Base-by-base conservation (phyloP, 495 filamentous ascomycete species). In the Aspergillus coremiiformis region DNA sequence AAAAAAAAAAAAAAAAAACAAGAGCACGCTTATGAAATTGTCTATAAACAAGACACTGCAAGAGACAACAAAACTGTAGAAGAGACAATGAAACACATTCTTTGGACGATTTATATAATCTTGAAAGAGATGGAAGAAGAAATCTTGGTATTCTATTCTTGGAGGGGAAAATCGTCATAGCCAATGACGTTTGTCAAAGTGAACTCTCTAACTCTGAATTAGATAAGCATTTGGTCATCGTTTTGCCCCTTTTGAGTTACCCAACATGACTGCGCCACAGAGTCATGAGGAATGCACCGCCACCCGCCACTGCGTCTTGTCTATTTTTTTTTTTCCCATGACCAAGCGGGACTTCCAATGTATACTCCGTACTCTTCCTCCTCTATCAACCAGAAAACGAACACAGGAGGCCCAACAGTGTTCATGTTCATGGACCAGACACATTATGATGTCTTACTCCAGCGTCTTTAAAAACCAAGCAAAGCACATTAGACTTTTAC, bases 371-470 rank as follows among this genome's bases (percentile, higher is more conserved):
- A n/a, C n/a, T n/a, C n/a, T n/a, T n/a, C n/a, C n/a, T n/a, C n/a
- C n/a, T n/a, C n/a, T n/a, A n/a, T n/a, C n/a, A n/a, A n/a, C n/a
- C n/a, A n/a, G n/a, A n/a, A 47, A 17, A 20, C 42, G 37, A 47
- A 14, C 20, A 0, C 11, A 57, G 22, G 30, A 49, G 30, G 42
- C 22, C 3, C 32, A 47, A 12, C 44, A 52, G 17, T 51, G 23
- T 74, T 81, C 39, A 56, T 79, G 23, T 63, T 78, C 24, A 70
- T 78, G 6, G 66, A 79, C 43, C 71, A 66, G 11, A 71, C 59
- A 0, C 60, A 71, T 17, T 73, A 67, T 47, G 64, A 74, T 43
- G 20, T 78, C 15, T 51, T 65, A 53, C 49, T 69, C 69, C 2
- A 24, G 55, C 5, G 44, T 69, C 12, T 29, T 30, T 14, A 30